A percentile compares a stretch with the other conserved stretches of the same genome.
phyloP scores from a whole-genome alignment of 2,329 filamentous ascomycete genomes.

The Simplicillium sp. region DNA sequence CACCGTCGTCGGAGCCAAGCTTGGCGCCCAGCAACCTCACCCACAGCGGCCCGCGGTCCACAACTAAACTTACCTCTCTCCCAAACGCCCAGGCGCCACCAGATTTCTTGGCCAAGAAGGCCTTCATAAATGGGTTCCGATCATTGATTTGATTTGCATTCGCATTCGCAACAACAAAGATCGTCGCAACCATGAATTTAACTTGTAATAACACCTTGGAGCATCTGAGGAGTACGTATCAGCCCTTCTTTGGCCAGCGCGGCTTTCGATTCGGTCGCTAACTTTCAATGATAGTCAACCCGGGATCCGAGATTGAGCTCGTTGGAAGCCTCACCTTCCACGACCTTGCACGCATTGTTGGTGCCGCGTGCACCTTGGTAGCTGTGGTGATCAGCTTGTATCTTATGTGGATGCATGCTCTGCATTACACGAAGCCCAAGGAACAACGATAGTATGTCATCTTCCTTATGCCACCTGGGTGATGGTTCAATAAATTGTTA shows the following conservation, averaged over 20 bases:
- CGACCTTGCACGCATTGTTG: conserved; percentile 41
- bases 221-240: conserved; percentile 28
- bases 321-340: conserved; percentile 44
- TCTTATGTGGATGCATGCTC: conserved; percentile 48
- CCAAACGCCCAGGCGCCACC: too few species aligned
- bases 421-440: conserved; percentile 49
- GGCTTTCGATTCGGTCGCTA: neutral
- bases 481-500: neutral
- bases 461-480: neutral
- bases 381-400: conserved; percentile 44
- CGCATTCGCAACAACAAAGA: conserved; percentile 4
- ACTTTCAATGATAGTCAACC: conserved; percentile 21
- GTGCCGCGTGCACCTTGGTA: conserved; percentile 36
- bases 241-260: neutral
- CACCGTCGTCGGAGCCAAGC: too few species aligned
- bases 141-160: too few species aligned
- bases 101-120: too few species aligned
- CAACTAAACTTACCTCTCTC: too few species aligned
- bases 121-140: too few species aligned
- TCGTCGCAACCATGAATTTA: conserved; percentile 18
- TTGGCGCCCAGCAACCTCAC: too few species aligned
- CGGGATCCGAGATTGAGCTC: conserved; percentile 35
- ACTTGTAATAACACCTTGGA: conserved; percentile 35
- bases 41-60: too few species aligned
- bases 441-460: conserved; percentile 46